phyloP scores from a whole-genome alignment of 1,284 basidiomycete genomes.

The Afroboletus lepidellus region DNA sequence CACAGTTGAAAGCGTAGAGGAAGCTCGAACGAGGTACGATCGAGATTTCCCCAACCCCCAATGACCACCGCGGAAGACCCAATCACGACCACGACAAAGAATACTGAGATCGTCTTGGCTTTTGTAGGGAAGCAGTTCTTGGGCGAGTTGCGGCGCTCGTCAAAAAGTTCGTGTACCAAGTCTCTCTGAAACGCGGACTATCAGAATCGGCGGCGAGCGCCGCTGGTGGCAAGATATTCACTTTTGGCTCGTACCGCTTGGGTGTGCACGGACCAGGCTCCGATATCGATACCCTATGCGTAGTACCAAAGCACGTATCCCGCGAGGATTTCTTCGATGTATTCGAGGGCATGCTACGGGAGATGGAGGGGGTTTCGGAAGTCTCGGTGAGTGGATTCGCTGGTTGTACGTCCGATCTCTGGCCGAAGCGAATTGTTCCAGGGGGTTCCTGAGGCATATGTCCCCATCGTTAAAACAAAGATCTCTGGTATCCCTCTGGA shows the following conservation, averaged over 20 bases:
- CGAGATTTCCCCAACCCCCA: conserved; percentile 9
- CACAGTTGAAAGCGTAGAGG: conserved; percentile 89
- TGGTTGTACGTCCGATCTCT: neutral
- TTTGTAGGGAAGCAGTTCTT: conserved; percentile 86
- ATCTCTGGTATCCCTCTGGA: conserved; percentile 94
- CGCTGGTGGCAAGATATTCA: conserved; percentile 98
- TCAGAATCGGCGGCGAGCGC: conserved; percentile 84
- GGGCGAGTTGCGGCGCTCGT: conserved; percentile 89
- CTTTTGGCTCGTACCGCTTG: conserved; percentile 94
- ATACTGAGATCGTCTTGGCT: conserved; percentile 25
- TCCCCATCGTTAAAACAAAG: conserved; percentile 92
- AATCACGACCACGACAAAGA: conserved; percentile 6
- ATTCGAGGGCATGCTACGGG: conserved; percentile 88
- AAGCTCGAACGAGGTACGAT: conserved; percentile 76
- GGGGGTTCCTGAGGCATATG: conserved; percentile 95
- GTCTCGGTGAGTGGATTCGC: conserved; percentile 69
- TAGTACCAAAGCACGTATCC: conserved; percentile 94
- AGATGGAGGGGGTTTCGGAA: conserved; percentile 84
- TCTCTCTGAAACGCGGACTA: conserved; percentile 77
- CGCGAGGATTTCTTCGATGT: conserved; percentile 95
- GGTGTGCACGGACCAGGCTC: conserved; percentile 96
- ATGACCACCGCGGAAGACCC: conserved; percentile 9
- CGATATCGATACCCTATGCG: conserved; percentile 99
- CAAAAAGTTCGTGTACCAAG: conserved; percentile 89
- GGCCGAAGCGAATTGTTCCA: conserved; percentile 33